Conservation (phyloP, 768 basidiomycete species). For the Lactifluus volemus region DNA sequence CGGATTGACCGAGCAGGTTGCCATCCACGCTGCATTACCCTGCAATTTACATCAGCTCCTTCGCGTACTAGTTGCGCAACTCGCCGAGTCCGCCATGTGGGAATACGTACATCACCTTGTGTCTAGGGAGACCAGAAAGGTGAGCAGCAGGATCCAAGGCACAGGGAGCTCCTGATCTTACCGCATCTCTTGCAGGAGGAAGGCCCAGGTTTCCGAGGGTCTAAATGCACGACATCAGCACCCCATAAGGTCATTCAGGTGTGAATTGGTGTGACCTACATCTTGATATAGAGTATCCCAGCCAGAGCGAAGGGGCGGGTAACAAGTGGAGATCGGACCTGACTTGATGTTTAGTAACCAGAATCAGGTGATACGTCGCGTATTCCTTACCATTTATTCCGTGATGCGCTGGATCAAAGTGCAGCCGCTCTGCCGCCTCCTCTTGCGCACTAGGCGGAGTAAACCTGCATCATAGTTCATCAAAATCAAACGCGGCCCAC, state of each 20-base stretch:
- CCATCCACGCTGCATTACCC: slow-evolving; percentile 13
- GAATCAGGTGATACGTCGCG: not conserved
- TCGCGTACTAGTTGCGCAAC: not conserved
- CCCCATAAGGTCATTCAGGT: too few relatives aligned
- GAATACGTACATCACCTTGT: not conserved
- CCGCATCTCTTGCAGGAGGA: not conserved
- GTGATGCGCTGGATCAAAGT: slow-evolving; percentile 6
- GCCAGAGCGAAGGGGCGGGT: slow-evolving; percentile 1
- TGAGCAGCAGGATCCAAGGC: not conserved
- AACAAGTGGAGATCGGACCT: slow-evolving; percentile 6
- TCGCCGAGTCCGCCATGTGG: not conserved
- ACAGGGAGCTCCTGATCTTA: not conserved
- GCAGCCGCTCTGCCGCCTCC: not conserved
- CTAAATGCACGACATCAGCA: not conserved
- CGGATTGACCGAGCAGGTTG: slow-evolving; percentile 8
- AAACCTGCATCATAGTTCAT: not conserved
- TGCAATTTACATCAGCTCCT: not conserved
- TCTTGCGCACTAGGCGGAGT: not conserved
- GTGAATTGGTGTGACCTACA: not conserved
- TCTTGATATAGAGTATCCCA: slow-evolving; percentile 13
- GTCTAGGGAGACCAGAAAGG: not conserved
- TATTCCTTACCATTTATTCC: slow-evolving; percentile 3
- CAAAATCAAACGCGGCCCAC: not conserved
- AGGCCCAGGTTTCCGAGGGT: slow-evolving; percentile 8
- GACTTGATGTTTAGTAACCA: not conserved